These are phyloP conservation scores for Kwoniella sp. DNA, from an alignment of 768 basidiomycete genomes.

Conservation along the genomic window DNA sequence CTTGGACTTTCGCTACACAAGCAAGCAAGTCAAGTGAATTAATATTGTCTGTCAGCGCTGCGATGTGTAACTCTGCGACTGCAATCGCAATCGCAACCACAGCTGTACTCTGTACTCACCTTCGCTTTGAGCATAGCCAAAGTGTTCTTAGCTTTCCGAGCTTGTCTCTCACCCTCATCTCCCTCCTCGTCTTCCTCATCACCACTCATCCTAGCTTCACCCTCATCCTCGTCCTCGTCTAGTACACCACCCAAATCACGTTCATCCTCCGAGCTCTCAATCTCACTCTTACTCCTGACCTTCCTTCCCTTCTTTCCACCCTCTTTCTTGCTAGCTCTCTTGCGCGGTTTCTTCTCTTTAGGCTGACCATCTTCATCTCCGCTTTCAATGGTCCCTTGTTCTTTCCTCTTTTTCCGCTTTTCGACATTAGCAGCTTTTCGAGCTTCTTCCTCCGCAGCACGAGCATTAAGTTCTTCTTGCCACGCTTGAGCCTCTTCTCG, in stretches of 20 bases:
- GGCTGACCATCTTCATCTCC: slow-evolving; percentile 77
- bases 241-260: neutral
- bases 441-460: slow-evolving; percentile 68
- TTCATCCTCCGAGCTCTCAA: slow-evolving; percentile 30
- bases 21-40: neutral
- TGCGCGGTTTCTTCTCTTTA: slow-evolving; percentile 53
- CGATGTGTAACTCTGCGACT: too few species aligned
- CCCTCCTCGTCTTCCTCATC: slow-evolving; percentile 23
- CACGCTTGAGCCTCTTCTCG: slow-evolving; percentile 46
- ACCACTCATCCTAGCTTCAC: slow-evolving; percentile 16
- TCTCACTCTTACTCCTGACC: slow-evolving; percentile 40
- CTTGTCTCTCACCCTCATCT: slow-evolving; percentile 25
- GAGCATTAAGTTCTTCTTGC: slow-evolving; percentile 43
- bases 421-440: slow-evolving; percentile 31
- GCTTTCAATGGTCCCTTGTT: slow-evolving; percentile 77
- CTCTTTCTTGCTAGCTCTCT: slow-evolving; percentile 21
- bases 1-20: slow-evolving; percentile 49
- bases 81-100: neutral
- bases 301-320: slow-evolving; percentile 33
- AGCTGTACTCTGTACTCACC: slow-evolving; percentile 25
- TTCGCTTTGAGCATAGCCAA: slow-evolving; percentile 35
- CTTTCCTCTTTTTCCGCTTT: slow-evolving; percentile 56
- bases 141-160: slow-evolving; percentile 24
- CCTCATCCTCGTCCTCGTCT: slow-evolving; percentile 24
- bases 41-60: neutral